Evolutionary conservation across 2,329 filamentous ascomycete genomes (phyloP).

Genomic region (Trichophyton simii): DNA sequence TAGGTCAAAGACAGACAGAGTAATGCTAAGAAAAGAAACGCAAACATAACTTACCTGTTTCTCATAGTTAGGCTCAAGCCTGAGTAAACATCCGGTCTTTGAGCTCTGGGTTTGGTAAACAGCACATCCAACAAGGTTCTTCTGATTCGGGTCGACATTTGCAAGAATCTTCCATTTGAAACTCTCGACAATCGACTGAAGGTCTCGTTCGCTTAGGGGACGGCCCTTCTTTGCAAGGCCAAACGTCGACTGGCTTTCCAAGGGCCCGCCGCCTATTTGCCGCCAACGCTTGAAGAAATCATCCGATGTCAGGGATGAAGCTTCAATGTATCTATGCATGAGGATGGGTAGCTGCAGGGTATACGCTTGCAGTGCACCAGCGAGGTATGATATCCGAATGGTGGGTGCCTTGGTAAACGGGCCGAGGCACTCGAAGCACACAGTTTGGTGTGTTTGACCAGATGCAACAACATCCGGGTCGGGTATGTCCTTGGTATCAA

Average conservation of each 20-base stretch:
- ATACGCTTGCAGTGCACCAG: conserved; percentile 80
- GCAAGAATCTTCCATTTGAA: conserved; percentile 83
- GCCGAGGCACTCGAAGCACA: conserved; percentile 80
- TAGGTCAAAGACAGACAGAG: neutral
- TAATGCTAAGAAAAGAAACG: neutral
- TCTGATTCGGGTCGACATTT: conserved; percentile 78
- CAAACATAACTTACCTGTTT: conserved; percentile 57
- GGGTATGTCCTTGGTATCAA: conserved; percentile 78
- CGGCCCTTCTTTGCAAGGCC: conserved; percentile 46
- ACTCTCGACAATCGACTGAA: conserved; percentile 61
- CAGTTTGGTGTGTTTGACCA: conserved; percentile 77
- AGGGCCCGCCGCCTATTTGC: conserved; percentile 79
- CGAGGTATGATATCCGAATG: conserved; percentile 85
- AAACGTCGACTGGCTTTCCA: conserved; percentile 84
- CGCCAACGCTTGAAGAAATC: conserved; percentile 99
- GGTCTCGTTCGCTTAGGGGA: conserved; percentile 58
- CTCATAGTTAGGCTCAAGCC: conserved; percentile 85
- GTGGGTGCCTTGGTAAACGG: conserved; percentile 78
- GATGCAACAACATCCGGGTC: conserved; percentile 65
- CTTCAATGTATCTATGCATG: conserved; percentile 94
- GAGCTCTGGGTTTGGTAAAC: conserved; percentile 65
- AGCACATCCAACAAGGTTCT: conserved; percentile 85
- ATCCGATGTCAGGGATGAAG: conserved; percentile 70
- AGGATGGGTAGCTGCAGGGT: conserved; percentile 81
- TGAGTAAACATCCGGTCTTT: conserved; percentile 86